These are phyloP conservation scores for Platanus orientalis DNA, from an alignment of 164 flowering plant species.

Conservation along the genomic window DNA sequence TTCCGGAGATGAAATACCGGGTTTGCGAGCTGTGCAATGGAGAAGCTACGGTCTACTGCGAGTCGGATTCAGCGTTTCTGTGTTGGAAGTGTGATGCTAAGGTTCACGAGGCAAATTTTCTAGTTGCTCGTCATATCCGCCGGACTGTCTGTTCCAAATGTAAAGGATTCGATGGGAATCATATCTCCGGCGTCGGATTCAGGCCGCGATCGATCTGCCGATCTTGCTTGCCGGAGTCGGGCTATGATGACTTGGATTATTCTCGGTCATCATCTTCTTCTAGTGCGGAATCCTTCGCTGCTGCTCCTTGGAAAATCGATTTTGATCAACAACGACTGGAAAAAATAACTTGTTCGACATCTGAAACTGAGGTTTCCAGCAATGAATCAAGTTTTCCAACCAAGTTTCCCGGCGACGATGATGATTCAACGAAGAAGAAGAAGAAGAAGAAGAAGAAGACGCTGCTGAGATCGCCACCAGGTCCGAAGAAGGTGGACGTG, in stretches of 20 bases:
- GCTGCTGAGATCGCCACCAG: neutral
- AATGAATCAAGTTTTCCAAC: slow-evolving; percentile 1
- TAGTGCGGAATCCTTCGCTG: slow-evolving; percentile 16
- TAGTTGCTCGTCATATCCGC: slow-evolving; percentile 53
- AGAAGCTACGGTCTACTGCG: slow-evolving; percentile 41
- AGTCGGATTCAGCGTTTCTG: slow-evolving; percentile 44
- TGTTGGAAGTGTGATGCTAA: slow-evolving; percentile 42
- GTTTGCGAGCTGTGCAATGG: slow-evolving; percentile 42
- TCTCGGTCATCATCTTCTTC: too few relatives aligned
- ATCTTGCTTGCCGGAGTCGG: slow-evolving; percentile 19
- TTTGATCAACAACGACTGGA: neutral
- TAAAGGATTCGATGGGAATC: slow-evolving; percentile 11
- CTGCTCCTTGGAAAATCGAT: slow-evolving; percentile 1
- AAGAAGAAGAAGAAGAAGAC: neutral
- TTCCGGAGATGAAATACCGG: slow-evolving; percentile 16
- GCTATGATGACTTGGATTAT: too few relatives aligned
- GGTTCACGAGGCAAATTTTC: slow-evolving; percentile 54
- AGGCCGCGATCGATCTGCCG: slow-evolving; percentile 2
- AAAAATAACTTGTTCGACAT: neutral
- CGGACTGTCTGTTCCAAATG: slow-evolving; percentile 34
- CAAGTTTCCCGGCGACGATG: neutral
- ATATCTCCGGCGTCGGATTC: slow-evolving; percentile 3
- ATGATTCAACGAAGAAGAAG: slow-evolving; percentile 12
- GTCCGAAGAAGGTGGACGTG: slow-evolving; percentile 7
- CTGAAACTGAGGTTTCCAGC: slow-evolving; percentile 9